Evolutionary conservation across 2,329 filamentous ascomycete species (phyloP), one percentile per base, ranked within the genome.

Genomic region (Clarireedia sp.): DNA sequence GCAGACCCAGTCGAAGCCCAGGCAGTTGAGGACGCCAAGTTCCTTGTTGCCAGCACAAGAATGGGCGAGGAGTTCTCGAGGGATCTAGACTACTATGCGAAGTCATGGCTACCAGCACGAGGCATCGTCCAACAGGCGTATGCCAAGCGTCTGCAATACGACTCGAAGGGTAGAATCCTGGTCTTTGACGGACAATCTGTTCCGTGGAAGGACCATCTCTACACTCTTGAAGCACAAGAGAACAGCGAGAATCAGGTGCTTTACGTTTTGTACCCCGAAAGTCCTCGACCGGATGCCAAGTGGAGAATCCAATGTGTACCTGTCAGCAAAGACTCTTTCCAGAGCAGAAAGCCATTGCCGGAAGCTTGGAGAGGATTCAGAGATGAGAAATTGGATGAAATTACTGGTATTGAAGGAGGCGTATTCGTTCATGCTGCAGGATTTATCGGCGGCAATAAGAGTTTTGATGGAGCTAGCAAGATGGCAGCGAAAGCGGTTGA

Each of bases 171-270:
- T 55, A 84, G 89, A 60, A 82, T 97, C 58, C 77, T 97, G 66
- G 85, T 96, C 24, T 79, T 99, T 55, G 81, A 87, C 60, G 76
- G 76, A 37, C 84, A 88, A 68, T 84, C 87, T 57, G 87, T 92
- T 58, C 92, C 92, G 2, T 97, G 94, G 94, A 94, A 95, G 71
- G 92, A 97, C 67, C 94, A 99, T 71, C 79, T 99, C 17, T 97
- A 96, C 74, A 83, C 80, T 17, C 80, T 97, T 26, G 94, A 99
- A 73, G 78, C 78, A 64, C 78, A 85, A 67, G 71, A 74, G 49
- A 70, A 68, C 8, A 70, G 68, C 26, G 73, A 75, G 0, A 72
- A 82, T 41, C 80, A 82, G 64, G 84, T 92, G 3, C 77, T 91
- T 50, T 97, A 96, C 68, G 91, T 96, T 14, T 76, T 97, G 24